Conservation (phyloP, 2,329 filamentous ascomycete genomes). For the Celoporthe dispersa region DNA sequence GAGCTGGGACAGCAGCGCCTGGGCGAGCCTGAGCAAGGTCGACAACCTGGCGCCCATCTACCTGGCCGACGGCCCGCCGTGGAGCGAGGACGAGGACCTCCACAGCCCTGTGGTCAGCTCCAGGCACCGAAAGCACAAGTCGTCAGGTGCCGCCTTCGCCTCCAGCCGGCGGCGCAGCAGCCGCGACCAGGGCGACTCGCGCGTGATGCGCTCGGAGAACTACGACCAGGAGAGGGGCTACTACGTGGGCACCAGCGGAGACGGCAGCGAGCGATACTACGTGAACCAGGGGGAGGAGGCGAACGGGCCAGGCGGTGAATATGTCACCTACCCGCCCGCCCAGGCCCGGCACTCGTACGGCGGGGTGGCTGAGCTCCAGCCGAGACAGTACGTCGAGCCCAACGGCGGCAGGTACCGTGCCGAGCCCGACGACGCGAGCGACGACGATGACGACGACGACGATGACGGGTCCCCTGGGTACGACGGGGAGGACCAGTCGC, state of each 20-base stretch:
- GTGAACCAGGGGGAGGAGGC: constrained; percentile 70
- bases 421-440: constrained; percentile 63
- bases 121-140: constrained; percentile 85
- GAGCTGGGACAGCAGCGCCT: constrained; percentile 57
- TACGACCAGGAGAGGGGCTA: constrained; percentile 68
- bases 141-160: constrained; percentile 56
- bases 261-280: constrained; percentile 77
- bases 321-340: constrained; percentile 75
- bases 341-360: constrained; percentile 61
- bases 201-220: constrained; percentile 52
- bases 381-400: constrained; percentile 48
- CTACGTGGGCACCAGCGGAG: constrained; percentile 67
- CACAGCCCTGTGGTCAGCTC: constrained; percentile 88
- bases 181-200: constrained; percentile 46
- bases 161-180: constrained; percentile 53
- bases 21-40: constrained; percentile 62
- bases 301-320: constrained; percentile 78
- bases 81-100: constrained; percentile 93
- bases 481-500: constrained; percentile 69
- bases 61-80: constrained; percentile 87
- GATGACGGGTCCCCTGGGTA: constrained; percentile 62
- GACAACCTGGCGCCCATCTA: constrained; percentile 81
- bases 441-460: constrained; percentile 57
- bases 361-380: constrained; percentile 50
- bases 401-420: constrained; percentile 57